Conservation (phyloP, 2,329 filamentous ascomycete species). For the Pochonia chlamydosporia region DNA sequence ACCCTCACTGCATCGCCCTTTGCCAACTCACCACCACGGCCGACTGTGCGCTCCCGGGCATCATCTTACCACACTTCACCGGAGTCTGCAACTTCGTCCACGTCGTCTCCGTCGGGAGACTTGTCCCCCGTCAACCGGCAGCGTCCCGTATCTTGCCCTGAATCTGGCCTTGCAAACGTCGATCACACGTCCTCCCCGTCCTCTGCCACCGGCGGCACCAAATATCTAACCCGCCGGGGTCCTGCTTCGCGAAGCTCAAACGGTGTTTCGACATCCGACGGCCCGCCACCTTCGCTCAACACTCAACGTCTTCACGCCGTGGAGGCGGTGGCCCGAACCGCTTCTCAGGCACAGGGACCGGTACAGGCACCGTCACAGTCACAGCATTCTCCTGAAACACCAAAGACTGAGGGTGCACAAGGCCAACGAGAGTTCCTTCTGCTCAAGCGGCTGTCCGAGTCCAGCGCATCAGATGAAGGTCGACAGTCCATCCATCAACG, state of each 20-base stretch:
- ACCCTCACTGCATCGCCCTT: slow-evolving; percentile 3
- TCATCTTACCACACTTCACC: slow-evolving; percentile 7
- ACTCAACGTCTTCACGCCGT: slow-evolving; percentile 26
- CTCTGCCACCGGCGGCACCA: slow-evolving; percentile 18
- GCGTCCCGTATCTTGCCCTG: slow-evolving; percentile 11
- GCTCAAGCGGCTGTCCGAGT: slow-evolving; percentile 34
- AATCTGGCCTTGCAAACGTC: slow-evolving; percentile 16
- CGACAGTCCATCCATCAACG: slow-evolving; percentile 31
- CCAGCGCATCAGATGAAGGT: slow-evolving; percentile 42
- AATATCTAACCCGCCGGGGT: slow-evolving; percentile 30
- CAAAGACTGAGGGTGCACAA: slow-evolving; percentile 18
- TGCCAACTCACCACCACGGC: slow-evolving; percentile 7
- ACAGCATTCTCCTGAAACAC: slow-evolving; percentile 15
- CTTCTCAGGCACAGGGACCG: slow-evolving; percentile 10
- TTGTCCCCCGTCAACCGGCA: slow-evolving; percentile 5
- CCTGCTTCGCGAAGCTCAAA: slow-evolving; percentile 31
- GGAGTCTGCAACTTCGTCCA: slow-evolving; percentile 1
- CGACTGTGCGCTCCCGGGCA: slow-evolving; percentile 8
- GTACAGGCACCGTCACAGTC: too few species aligned
- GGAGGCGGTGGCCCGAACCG: slow-evolving; percentile 12
- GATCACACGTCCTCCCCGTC: slow-evolving; percentile 13
- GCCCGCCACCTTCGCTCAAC: slow-evolving; percentile 24
- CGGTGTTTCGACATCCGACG: slow-evolving; percentile 25
- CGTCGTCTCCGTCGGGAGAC: slow-evolving; percentile 5
- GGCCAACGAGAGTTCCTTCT: slow-evolving; percentile 43